Evolutionary conservation across 805 yeast species (phyloP), one percentile per base, ranked within the genome.

Genomic region (Cyberlindnera subsufficiens): DNA sequence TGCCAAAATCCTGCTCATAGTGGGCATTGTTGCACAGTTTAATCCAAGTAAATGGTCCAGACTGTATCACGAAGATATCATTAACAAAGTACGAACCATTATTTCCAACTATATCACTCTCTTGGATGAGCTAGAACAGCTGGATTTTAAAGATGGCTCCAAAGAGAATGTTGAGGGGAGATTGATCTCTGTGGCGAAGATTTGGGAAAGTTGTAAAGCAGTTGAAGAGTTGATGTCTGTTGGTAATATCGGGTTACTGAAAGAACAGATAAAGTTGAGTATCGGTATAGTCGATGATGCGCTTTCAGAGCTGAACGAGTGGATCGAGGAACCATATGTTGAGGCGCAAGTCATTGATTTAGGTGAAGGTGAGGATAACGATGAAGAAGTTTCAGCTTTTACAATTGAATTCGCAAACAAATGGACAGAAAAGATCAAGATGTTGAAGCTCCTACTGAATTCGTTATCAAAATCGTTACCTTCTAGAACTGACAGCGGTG

Each of bases 181-280:
- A 52, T 63, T 86, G 27, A 62, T 77, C 1, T 67, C 77, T 0
- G 75, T 85, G 17, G 93, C 89, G 14, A 73, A 74, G 55, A 67
- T 86, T 4, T 86, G 95, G 95, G 70, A 77, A n/a, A 59, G 66
- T 30, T 82, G 89, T 57, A 85, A 80, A 43, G 52, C 56, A 0
- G 40, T 84, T 8, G 59, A 62, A 10, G 58, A 61, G 8, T 55
- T 75, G 16, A 52, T 75, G 5, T 63, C 65, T 17, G 62, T 58
- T 19, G 88, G 88, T 0, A 72, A 77, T 38, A 47, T 77, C 15
- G 83, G 80, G 2, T 54, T 79, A 2, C 61, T 84, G 40, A 74
- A 72, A 30, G 51, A 52, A 27, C 73, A 71, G 42, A 61, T 83
- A 4, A 67, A 64, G 43, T 65, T 66, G 40, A 67, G 73, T 10